Base-by-base conservation (phyloP, 768 basidiomycete genomes). In the Termitomyces heimii region DNA sequence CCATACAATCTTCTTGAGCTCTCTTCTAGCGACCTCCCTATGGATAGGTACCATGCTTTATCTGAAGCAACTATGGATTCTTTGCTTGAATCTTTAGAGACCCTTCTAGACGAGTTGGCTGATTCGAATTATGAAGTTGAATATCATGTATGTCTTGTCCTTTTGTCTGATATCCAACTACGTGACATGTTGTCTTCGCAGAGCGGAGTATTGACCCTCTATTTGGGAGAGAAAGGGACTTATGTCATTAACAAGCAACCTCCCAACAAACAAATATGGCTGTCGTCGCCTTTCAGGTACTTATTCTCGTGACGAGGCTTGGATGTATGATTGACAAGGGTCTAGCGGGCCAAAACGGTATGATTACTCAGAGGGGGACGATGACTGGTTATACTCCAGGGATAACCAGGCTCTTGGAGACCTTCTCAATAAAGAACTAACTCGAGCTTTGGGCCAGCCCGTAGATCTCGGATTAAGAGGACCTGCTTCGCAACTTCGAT, bases 221-320 rank as follows among this genome's bases (percentile, higher is more conserved):
- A 76, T 49, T 77, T 95, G 16, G 93, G 86, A 31, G 73, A 78
- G 40, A 74, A 85, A 55, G 93, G 92, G 14, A 96, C 90, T 12
- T 97, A 96, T 73, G 94, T 96, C 29, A 87, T 97, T 72, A 97
- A 97, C 73, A 97, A 96, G 76, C 94, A 97, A 68, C 94, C 94
- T 12, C 94, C 94, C 6, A 97, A 97, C 69, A 93, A 93, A 73
- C 94, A 97, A 68, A 96, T 97, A 63, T 97, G 94, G 94, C 77
- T 97, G 20, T 94, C 92, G 4, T 93, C 90, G 9, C 94, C 94
- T 0, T 68, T 83, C 62, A 92, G 91, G 94, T 93, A 61, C 39
- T 75, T 67, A 35, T 37, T 53, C 34, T 18, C 45, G 57, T 40
- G 40, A 37, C 34, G n/a, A 39, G 1, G n/a, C 20, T 42, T 31